Base-by-base conservation (phyloP, 176 grass and related monocot species). In the Secale cereale region DNA sequence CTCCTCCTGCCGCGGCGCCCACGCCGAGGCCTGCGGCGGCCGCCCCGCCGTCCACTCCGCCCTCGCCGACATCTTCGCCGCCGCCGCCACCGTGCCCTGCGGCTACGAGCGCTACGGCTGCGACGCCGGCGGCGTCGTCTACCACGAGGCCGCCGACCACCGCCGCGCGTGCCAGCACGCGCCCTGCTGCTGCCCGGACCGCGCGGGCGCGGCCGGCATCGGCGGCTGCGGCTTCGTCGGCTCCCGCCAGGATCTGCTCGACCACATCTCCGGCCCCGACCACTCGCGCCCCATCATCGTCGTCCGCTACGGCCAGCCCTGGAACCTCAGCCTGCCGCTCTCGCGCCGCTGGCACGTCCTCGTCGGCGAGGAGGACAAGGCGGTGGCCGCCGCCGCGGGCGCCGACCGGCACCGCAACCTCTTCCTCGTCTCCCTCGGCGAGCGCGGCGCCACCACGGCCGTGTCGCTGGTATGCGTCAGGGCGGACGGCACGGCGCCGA, bases 241-340 rank as follows among this genome's bases (percentile, higher is more conserved):
- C 72, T 76, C 72, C 72, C 72, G 72, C 15, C 72, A 76, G 72
- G 30, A 12, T 8, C 72, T 76, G 43, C 45, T 76, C 45, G 27
- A 76, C 72, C 72, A 76, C 72, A 46, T 76, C 72, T 76, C 72
- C 45, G 72, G 71, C 13, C 71, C 72, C 15, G 72, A 76, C 72
- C 72, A 76, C 72, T 76, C 16, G 2, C 72, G 72, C 45, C 72
- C 72, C 72, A 54, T 76, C 72, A 54, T 76, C 41, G 72, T 52
- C 27, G 46, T 76, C 45, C 45, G 45, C 72, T 76, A 76, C 72
- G 72, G 72, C 72, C 72, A 76, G 16, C 43, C 29, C 4, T 76
- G 72, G 72, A 76, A 76, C 43, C 72, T 54, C 27, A 76, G 72
- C 72, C 45, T 76, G 17, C 72, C 72, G 8, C 72, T 76, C 26